Evolutionary conservation across 1,139 yeast species (phyloP), one percentile per base, ranked within the genome.

Genomic region (Candida labiduridarum): DNA sequence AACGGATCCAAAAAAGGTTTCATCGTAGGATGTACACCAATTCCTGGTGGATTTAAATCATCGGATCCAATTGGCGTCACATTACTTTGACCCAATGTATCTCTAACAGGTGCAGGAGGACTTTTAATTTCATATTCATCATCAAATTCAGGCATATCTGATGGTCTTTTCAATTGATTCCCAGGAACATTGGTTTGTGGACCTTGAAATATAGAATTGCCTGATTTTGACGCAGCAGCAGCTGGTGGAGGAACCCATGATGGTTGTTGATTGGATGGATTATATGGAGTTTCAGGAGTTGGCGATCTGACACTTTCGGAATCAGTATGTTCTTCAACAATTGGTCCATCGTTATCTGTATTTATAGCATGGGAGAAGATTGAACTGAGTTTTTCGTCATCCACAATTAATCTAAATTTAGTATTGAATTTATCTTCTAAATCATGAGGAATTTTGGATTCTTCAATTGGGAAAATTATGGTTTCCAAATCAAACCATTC

Each of bases 91-190:
- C 49, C 47, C 15, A 44, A 39, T 18, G n/a, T 43, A 22, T 38
- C 36, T 16, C 56, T 36, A 6, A 45, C 44, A 16, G 54, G 45
- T n/a, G 47, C 44, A 19, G 49, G 44, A 30, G 47, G 53, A 40
- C 52, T 50, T 19, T 55, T 57, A 48, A 79, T 66, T 56, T 80
- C 79, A 55, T 78, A 78, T 58, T 82, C 86, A 60, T 82, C 85
- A 41, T 82, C 86, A 61, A 82, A 82, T 18, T 75, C 79, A 1
- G 86, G 86, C 65, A 77, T 78, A 54, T 76, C 82, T 33, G 44
- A n/a, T 4, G 61, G 61, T 35, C 53, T 44, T 40, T 45, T 36
- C 30, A 33, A n/a, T 16, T 25, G 15, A 22, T 38, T 38, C 15
- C 15, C 34, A 7, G 48, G 31, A 12, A 14, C 30, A n/a, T 38